Evolutionary conservation across 768 basidiomycete genomes (phyloP).

Genomic region (Tulasnella sp.): DNA sequence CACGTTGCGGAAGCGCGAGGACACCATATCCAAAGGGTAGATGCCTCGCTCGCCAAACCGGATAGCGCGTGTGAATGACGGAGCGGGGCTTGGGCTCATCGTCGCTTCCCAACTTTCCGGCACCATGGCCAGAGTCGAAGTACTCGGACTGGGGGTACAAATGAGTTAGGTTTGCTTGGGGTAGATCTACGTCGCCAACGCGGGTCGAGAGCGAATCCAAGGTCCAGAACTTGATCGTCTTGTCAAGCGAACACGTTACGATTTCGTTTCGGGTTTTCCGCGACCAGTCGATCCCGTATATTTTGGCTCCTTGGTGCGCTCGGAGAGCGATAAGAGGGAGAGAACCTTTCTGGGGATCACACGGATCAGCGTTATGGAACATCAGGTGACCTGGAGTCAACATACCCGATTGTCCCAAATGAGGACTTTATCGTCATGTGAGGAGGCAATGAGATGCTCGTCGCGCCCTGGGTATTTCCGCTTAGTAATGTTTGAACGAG

Average conservation of each 20-base stretch:
- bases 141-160: constrained; percentile 5
- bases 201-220: constrained; percentile 30
- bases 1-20: constrained; percentile 82
- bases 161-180: neutral
- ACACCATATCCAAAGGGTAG: constrained; percentile 90
- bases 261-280: constrained; percentile 69
- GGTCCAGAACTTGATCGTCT: constrained; percentile 86
- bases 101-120: neutral
- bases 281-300: constrained; percentile 98
- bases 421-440: constrained; percentile 79
- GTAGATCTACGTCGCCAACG: neutral
- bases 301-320: constrained; percentile 78
- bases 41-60: constrained; percentile 91
- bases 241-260: constrained; percentile 92
- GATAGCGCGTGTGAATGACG: constrained; percentile 71
- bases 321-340: constrained; percentile 68
- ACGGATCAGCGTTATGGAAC: no score
- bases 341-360: constrained; percentile 69
- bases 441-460: constrained; percentile 80
- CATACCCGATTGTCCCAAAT: constrained; percentile 93
- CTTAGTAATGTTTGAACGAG: neutral
- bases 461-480: constrained; percentile 52
- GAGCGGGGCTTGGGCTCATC: constrained; percentile 26
- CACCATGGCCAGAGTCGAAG: neutral
- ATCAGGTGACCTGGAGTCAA: constrained; percentile 23